phyloP scores from a whole-genome alignment of 116 monocot species.

The Zostera marina region DNA sequence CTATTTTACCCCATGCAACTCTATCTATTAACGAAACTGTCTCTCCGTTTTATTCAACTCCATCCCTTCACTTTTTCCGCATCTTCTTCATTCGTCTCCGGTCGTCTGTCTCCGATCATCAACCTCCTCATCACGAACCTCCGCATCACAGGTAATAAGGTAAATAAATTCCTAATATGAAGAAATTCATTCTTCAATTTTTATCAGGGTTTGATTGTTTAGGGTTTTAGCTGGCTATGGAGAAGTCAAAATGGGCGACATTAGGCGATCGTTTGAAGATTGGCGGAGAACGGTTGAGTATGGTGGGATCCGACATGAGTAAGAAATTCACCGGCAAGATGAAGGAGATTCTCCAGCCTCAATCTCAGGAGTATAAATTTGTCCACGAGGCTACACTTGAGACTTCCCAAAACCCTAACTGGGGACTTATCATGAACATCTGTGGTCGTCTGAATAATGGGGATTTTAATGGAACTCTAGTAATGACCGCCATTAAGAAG shows the following conservation, averaged over 20 bases:
- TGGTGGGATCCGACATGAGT: constrained; percentile 41
- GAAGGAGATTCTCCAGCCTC: constrained; percentile 71
- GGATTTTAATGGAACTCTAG: constrained; percentile 10
- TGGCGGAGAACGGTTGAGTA: constrained; percentile 47
- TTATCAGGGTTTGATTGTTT: too few relatives aligned
- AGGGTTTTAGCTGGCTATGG: constrained; percentile 2
- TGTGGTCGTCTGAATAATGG: constrained; percentile 7
- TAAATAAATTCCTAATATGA: too few relatives aligned
- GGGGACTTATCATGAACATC: constrained; percentile 55
- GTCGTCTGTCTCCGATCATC: too few relatives aligned
- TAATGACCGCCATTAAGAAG: constrained; percentile 66
- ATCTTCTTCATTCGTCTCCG: too few relatives aligned
- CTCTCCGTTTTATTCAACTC: too few relatives aligned
- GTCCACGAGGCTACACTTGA: constrained; percentile 79
- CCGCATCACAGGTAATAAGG: too few relatives aligned
- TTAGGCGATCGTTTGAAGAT: constrained; percentile 54
- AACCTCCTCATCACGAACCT: too few relatives aligned
- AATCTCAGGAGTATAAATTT: constrained; percentile 52
- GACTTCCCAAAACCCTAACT: constrained; percentile 49
- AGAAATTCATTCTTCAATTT: too few relatives aligned
- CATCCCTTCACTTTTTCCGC: too few relatives aligned
- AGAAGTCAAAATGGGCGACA: constrained; percentile 28
- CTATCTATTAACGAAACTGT: too few relatives aligned
- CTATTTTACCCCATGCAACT: too few relatives aligned
- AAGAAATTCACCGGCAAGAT: constrained; percentile 53